Evolutionary conservation across 1,284 basidiomycete species (phyloP), one percentile per base, ranked within the genome.

Genomic region (Sutorius eximius): DNA sequence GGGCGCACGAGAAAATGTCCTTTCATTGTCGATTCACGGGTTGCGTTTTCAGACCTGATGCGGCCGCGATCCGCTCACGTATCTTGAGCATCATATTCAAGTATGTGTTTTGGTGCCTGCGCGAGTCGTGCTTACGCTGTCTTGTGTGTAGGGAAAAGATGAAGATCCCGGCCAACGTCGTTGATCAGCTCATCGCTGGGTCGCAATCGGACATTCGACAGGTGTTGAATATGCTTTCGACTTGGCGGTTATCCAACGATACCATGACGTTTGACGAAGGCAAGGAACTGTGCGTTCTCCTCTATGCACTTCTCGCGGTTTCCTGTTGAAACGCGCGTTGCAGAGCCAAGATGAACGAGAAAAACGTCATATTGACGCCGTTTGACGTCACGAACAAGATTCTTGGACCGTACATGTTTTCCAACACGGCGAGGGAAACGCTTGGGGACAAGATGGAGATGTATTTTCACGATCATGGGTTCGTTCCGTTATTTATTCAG

Each of bases 201-300:
- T 82, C 94, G 11, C 92, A 97, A 63, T 95, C 93, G 3, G 96
- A 99, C 71, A 96, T 99, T 56, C 90, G 96, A 6, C 93, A 96
- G 67, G 92, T 99, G 6, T 77, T 98, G 61, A 99, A 98, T 70
- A 98, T 99, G 94, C 79, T 99, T 7, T 96, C 95, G 11, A 98
- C 95, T 0, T 99, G 93, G 92, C 93, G 88, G 68, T 74, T 95
- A 22, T 88, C 88, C 15, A 85, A 80, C 63, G 70, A 78, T 53
- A 80, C 82, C 3, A 93, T 97, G 87, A 81, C 87, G 61, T 97
- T 93, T 71, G 94, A 99, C 66, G 87, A 98, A 66, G 83, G 93
- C 58, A 97, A 98, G 72, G 71, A 79, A 22, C 75, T 98, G 94
- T 97, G 65, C 57, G 90, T 78, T 49, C 41, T 32, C 13, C 41